Evolutionary conservation across 495 filamentous ascomycete species (phyloP), one percentile per base, ranked within the genome.

Genomic region (Penicillium paxilli): DNA sequence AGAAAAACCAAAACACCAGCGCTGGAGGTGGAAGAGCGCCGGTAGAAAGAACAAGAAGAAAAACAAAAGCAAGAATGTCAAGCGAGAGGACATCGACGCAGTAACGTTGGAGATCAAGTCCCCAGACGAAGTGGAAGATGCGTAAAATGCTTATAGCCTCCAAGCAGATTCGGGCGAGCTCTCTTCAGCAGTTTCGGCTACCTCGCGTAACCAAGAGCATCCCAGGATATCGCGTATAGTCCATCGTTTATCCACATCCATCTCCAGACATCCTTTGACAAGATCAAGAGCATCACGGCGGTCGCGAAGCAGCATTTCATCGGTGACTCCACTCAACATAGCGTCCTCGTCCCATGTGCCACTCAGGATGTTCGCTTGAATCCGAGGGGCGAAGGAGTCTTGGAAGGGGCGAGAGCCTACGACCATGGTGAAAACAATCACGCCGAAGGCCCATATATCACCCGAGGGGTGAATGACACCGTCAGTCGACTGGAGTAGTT

Each of bases 401-500:
- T 83, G 76, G 66, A 91, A 91, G 0, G 87, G 87, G 4, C 89
- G 77, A 9, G 77, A 79, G n/a, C 86, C 87, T 2, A 84, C 82
- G 12, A 87, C 64, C 4, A 89, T 66, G 6, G 83, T 75, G 52
- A 81, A 90, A 2, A 86, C 70, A 14, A 87, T 79, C 7, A 90
- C 84, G 9, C 87, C 87, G 57, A 83, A 88, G 0, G 87, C 86
- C 87, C 88, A 91, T 8, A 91, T 76, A 62, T 91, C 87, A 11
- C 83, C 83, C 0, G 80, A 82, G 2, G 79, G 71, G 57, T 77
- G 62, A 55, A 83, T 71, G 54, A 86, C 57, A 66, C 80, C 62
- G 23, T 59, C 65, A 5, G 67, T 66, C 9, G 75, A 79, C 25
- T 70, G 67, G 28, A 88, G 73, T 9, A 87, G 62, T 54, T 86